phyloP scores from a whole-genome alignment of 2,329 filamentous ascomycete species.

The Xylogone sp. region DNA sequence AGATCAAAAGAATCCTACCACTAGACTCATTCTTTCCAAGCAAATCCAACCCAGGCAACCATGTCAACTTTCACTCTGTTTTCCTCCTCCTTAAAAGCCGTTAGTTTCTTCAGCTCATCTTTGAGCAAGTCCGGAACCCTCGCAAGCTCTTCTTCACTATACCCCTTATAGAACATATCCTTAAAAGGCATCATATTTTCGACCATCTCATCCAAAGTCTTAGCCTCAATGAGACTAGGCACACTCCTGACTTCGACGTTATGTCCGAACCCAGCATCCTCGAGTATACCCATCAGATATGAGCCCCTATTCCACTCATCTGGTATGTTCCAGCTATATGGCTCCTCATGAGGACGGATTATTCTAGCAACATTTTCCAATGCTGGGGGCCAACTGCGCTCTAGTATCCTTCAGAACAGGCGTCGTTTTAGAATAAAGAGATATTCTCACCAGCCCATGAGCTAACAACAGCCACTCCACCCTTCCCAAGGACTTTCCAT shows the following conservation, averaged over 20 bases:
- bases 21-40: conserved; percentile 11
- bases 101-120: conserved; percentile 10
- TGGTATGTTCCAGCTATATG: conserved; percentile 4
- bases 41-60: conserved; percentile 10
- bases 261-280: conserved; percentile 11
- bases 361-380: conserved; percentile 1
- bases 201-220: conserved; percentile 9
- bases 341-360: conserved; percentile 10
- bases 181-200: conserved; percentile 14
- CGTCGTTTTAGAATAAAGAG: too few species aligned
- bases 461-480: conserved; percentile 6
- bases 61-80: conserved; percentile 7
- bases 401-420: conserved; percentile 8
- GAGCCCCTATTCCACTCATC: conserved; percentile 4
- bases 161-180: conserved; percentile 14
- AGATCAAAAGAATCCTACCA: too few species aligned
- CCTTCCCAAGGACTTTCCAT: conserved; percentile 6
- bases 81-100: conserved; percentile 6
- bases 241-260: conserved; percentile 7
- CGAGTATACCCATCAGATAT: conserved; percentile 8
- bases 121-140: conserved; percentile 4
- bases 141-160: conserved; percentile 12
- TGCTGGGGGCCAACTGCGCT: conserved; percentile 10
- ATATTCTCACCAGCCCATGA: conserved; percentile 9
- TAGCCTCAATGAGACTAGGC: conserved; percentile 4